A percentile compares a stretch with the other conserved stretches of the same genome.
These are phyloP conservation scores for Cadophora gregata DNA, from an alignment of 2,329 filamentous ascomycete genomes.

Conservation along the genomic window DNA sequence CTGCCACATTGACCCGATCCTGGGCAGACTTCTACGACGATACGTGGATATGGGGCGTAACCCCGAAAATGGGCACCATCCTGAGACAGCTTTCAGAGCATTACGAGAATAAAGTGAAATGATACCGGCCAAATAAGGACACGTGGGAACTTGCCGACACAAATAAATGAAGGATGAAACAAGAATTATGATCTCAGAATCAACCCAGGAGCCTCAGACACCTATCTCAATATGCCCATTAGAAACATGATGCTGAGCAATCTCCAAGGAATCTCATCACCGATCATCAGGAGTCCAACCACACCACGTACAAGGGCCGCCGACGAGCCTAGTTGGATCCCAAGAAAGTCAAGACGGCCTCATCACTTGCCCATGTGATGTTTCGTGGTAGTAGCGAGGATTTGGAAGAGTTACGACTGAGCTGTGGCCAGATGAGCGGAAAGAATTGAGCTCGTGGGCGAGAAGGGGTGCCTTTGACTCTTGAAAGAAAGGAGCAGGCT, in stretches of 20 bases:
- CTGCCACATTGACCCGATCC: slow-evolving; percentile 40
- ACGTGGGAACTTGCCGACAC: background rate
- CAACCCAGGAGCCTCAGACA: background rate
- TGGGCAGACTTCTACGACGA: slow-evolving; percentile 43
- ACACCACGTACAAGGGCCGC: background rate
- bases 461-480: too few relatives aligned
- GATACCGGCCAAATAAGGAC: background rate
- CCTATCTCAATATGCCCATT: background rate
- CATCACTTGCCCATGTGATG: background rate
- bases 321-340: background rate
- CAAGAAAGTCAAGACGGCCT: background rate
- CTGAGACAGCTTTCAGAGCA: slow-evolving; percentile 11
- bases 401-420: background rate
- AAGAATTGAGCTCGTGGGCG: too few relatives aligned
- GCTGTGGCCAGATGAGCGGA: too few relatives aligned
- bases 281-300: background rate
- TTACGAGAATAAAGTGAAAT: background rate
- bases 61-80: slow-evolving; percentile 15
- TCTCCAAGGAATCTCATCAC: background rate
- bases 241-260: background rate
- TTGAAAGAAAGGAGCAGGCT: too few relatives aligned
- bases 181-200: background rate
- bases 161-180: background rate
- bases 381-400: background rate
- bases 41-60: slow-evolving; percentile 40